Evolutionary conservation across 495 filamentous ascomycete genomes (phyloP).

Genomic region (Penicillium antarcticum): DNA sequence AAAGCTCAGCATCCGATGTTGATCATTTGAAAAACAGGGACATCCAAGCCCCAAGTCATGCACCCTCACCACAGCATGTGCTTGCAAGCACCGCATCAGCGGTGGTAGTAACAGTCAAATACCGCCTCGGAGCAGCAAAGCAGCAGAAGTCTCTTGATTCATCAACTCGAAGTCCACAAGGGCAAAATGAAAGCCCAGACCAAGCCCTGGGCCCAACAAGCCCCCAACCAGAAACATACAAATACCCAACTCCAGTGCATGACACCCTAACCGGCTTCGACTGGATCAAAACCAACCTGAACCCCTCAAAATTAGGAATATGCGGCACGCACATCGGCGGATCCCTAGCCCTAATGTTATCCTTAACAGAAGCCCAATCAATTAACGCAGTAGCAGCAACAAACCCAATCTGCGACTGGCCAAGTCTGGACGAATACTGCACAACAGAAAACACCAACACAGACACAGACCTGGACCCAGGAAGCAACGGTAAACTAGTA

Average conservation of each 20-base stretch:
- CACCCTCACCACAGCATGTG: constrained; percentile 16
- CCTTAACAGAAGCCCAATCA: constrained; percentile 52
- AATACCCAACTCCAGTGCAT: constrained; percentile 41
- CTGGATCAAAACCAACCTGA: constrained; percentile 33
- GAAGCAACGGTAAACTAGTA: background rate
- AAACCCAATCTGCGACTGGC: constrained; percentile 42
- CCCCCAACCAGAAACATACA: constrained; percentile 7
- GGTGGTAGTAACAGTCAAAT: constrained; percentile 40
- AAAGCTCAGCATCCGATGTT: background rate
- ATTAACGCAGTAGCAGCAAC: constrained; percentile 33
- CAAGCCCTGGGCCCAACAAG: background rate
- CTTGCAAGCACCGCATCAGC: constrained; percentile 29
- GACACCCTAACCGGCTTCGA: constrained; percentile 40
- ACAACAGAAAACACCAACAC: background rate
- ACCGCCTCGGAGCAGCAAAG: constrained; percentile 42
- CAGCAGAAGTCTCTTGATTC: background rate
- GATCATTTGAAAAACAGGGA: background rate
- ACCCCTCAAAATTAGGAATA: constrained; percentile 38
- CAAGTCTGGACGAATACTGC: constrained; percentile 37
- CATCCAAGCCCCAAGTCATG: background rate
- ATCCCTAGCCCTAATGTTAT: constrained; percentile 54
- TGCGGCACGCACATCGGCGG: constrained; percentile 55
- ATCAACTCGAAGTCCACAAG: background rate
- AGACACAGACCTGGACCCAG: background rate
- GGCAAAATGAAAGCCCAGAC: background rate